Evolutionary conservation across 257 asterid species (phyloP).

Genomic region (Solanum neorickii): DNA sequence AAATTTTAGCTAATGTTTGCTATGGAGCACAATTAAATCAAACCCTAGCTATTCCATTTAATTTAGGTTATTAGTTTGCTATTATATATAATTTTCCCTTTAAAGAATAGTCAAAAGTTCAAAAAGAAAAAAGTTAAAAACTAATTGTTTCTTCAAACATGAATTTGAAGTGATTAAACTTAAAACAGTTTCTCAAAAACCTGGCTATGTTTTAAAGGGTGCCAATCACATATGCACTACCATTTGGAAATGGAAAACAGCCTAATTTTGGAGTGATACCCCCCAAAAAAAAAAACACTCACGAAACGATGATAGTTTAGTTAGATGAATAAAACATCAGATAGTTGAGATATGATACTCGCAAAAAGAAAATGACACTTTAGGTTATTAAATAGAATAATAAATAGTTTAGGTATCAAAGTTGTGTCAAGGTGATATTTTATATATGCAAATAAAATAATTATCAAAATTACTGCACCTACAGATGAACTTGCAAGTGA

Average conservation of each 20-base stretch:
- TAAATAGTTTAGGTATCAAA: not conserved
- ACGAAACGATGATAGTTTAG: too few species aligned
- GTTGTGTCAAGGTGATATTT: rapidly evolving
- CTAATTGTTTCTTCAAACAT: not conserved
- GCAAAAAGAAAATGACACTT: not conserved
- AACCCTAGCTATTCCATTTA: too few species aligned
- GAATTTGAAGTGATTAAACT: not conserved
- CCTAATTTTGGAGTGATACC: not conserved
- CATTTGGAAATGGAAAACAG: not conserved
- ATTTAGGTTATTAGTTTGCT: too few species aligned
- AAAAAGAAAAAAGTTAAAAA: not conserved
- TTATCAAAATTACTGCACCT: too few species aligned
- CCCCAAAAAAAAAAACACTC: not conserved
- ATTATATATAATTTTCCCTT: not conserved
- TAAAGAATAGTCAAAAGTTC: not conserved
- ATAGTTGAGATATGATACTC: not conserved
- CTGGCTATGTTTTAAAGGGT: not conserved
- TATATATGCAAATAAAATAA: not conserved
- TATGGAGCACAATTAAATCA: too few species aligned
- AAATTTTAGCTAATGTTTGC: too few species aligned
- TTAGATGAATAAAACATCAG: not conserved
- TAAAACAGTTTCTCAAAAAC: not conserved
- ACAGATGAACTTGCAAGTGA: too few species aligned
- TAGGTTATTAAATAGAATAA: not conserved
- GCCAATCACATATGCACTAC: not conserved